Conservation (phyloP, 148 eudicot species). For the Amaranthus palmeri region DNA sequence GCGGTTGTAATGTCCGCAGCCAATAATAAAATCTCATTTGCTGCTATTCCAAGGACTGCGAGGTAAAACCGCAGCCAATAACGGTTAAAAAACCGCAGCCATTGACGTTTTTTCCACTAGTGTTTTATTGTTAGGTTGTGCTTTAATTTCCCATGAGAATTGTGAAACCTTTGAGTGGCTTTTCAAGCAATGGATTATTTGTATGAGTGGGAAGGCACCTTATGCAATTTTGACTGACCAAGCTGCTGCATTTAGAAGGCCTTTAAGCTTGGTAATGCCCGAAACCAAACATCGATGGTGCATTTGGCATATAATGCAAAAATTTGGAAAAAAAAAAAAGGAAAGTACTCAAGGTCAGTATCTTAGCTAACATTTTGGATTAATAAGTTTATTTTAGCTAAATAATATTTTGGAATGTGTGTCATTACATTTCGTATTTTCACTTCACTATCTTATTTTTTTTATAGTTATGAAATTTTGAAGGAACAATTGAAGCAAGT, state of each 20-base stretch:
- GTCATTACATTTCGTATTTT: not conserved
- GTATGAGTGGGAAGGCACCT: not conserved
- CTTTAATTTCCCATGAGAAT: too few relatives aligned
- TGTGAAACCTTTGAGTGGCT: too few relatives aligned
- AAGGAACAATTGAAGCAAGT: not conserved
- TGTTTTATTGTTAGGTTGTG: too few relatives aligned
- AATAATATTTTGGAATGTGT: not conserved
- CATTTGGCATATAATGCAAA: not conserved
- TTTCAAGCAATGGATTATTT: not conserved
- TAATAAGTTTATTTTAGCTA: too few relatives aligned
- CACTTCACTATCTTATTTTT: not conserved
- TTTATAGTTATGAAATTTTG: not conserved
- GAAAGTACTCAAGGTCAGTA: too few relatives aligned
- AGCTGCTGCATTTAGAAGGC: not conserved
- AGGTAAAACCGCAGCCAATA: too few relatives aligned
- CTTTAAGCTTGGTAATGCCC: not conserved
- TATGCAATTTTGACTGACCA: not conserved
- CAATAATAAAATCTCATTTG: too few relatives aligned
- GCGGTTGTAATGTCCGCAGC: too few relatives aligned
- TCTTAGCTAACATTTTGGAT: too few relatives aligned
- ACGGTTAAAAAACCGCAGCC: too few relatives aligned
- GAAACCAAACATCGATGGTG: not conserved
- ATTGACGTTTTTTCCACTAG: too few relatives aligned
- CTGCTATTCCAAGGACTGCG: too few relatives aligned
- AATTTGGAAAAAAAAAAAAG: not conserved